Evolutionary conservation across 371 early-diverging fungal genomes (phyloP), one percentile per base, ranked within the genome.

Genomic region (Umbelopsis sp.): DNA sequence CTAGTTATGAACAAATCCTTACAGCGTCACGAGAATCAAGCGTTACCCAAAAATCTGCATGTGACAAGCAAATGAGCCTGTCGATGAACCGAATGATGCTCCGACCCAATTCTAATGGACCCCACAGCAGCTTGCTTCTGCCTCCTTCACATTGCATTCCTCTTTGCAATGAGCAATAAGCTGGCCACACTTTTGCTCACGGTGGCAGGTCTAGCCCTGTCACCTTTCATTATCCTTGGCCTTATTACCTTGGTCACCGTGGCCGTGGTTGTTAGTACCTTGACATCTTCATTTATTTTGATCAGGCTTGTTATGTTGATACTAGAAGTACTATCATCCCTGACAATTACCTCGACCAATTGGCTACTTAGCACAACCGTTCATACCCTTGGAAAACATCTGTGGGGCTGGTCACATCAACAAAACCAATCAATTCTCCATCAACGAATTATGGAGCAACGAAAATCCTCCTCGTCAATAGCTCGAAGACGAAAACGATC

Each of bases 211-310:
- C 16, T 57, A 10, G 29, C 35, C 7, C 4, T 57, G 14, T 25
- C 67, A 11, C 73, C 73, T 25, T 63, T 73, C n/a, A 63, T 70
- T 12, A 65, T 69, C 1, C 50, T 63, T 10, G 44, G 65, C 4
- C 41, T 70, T 29, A 16, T 70, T 18, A 24, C 66, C 22, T 68
- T 73, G 22, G 70, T 66, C 8, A n/a, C 32, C 7, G 25, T 70
- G 22, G 73, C 73, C 6, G 63, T 73, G 3, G 14, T 73, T 32
- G 70, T 70, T 41, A 70, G 73, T 22, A 48, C 66, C 37, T 44
- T 73, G 50, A 70, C 73, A 2, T 73, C 73, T 9, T 73, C 73
- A 6, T 73, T 73, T 44, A 68, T 73, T 48, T 70, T 69, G 25
- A 57, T 70, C 50, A 63, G 69, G n/a, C 70, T 73, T 4, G 41